Base-by-base conservation (phyloP, 129 eudicot species). In the Tagetes erecta region DNA sequence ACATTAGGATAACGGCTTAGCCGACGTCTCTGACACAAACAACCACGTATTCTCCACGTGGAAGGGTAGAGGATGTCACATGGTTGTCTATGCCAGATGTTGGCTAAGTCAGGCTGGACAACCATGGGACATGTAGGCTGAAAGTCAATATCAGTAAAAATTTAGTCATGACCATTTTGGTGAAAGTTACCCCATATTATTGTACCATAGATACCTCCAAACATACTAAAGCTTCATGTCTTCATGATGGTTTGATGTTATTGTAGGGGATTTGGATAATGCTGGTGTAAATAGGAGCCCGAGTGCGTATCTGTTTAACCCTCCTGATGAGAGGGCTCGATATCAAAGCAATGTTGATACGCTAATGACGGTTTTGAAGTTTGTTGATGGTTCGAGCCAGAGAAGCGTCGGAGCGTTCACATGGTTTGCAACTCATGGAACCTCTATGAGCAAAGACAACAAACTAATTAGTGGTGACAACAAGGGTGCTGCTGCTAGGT, bases 341-440 rank as follows among this genome's bases (percentile, higher is more conserved):
- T 85, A 88, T 74, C 4, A 58, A 36, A 72, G 71, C 8, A 38
- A 88, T 50, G 86, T 85, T 1, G 95, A 88, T 74, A 85, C 86
- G 6, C 62, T 63, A 58, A 88, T 88, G 95, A 88, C 85, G 4
- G 85, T 88, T 53, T 52, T 88, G 76, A 88, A 88, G 75, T 88
- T 86, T 58, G 95, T 88, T 12, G 90, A 88, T 58, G 80, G 84
- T 68, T 56, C 10, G 9, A 83, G 85, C 67, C 71, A 71, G 69
- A 77, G 53, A 76, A 81, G 83, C 78, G 67, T 85, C 4, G 95
- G 95, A 9, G 88, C 88, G 39, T 88, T 88, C 70, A 85, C 63
- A 73, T 88, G 95, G 95, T 88, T 85, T 71, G 95, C 95, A 6
- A 88, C 90, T 45, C 95, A 88, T 70, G 95, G 95, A 64, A 88